phyloP scores from a whole-genome alignment of 1,284 basidiomycete genomes.

The Ustilago nuda region DNA sequence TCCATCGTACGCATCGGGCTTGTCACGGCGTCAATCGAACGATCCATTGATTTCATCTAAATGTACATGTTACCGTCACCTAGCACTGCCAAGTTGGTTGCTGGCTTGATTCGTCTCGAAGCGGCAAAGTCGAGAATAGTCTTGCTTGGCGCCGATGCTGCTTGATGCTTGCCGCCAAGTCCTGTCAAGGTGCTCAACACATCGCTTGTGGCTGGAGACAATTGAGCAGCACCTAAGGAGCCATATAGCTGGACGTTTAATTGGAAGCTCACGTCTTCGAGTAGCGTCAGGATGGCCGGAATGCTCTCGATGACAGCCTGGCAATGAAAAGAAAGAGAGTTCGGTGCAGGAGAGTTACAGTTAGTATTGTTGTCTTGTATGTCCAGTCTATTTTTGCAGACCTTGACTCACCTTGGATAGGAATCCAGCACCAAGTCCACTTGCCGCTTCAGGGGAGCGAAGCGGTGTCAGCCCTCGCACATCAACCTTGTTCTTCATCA shows the following conservation, averaged over 20 bases:
- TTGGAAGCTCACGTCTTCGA: slow-evolving; percentile 46
- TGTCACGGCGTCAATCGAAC: not conserved
- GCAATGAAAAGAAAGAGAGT: not conserved
- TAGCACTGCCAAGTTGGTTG: slow-evolving; percentile 29
- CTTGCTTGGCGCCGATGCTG: not conserved
- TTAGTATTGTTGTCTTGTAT: not conserved
- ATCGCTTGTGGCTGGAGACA: slow-evolving; percentile 14
- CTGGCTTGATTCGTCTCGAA: slow-evolving; percentile 23
- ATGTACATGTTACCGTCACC: slow-evolving; percentile 57
- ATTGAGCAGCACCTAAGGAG: slow-evolving; percentile 14
- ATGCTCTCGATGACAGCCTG: slow-evolving; percentile 25
- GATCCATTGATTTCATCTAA: slow-evolving; percentile 12
- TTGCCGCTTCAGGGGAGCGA: slow-evolving; percentile 31
- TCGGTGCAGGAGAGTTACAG: not conserved
- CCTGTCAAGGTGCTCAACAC: slow-evolving; percentile 18
- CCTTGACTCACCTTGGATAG: slow-evolving; percentile 24
- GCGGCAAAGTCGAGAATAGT: slow-evolving; percentile 35
- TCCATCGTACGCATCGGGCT: slow-evolving; percentile 1
- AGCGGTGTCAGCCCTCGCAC: slow-evolving; percentile 21
- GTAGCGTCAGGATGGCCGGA: slow-evolving; percentile 25
- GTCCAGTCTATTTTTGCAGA: too few species aligned
- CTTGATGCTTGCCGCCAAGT: not conserved
- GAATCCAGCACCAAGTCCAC: slow-evolving; percentile 38
- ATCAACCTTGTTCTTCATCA: slow-evolving; percentile 9
- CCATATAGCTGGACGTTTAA: slow-evolving; percentile 44